These are phyloP conservation scores for Verticillium nonalfalfae DNA, from an alignment of 2,329 filamentous ascomycete species.

Conservation along the genomic window DNA sequence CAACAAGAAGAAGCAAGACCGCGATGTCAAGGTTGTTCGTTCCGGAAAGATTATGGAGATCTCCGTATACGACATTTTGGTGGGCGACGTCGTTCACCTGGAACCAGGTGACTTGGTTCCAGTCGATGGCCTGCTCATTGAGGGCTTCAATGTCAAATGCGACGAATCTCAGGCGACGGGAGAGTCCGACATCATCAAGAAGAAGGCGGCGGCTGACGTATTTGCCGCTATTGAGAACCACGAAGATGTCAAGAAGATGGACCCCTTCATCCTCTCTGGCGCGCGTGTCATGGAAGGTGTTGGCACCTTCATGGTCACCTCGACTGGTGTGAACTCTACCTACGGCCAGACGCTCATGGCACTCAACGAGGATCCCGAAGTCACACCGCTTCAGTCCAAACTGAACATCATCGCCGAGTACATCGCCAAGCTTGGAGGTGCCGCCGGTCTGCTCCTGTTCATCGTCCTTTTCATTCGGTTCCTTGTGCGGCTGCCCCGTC, in stretches of 20 bases:
- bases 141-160: conserved; percentile 68
- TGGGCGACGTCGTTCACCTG: conserved; percentile 65
- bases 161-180: conserved; percentile 76
- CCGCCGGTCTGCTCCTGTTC: conserved; percentile 73
- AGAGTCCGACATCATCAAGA: conserved; percentile 70
- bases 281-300: conserved; percentile 72
- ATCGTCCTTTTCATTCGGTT: conserved; percentile 83
- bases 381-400: conserved; percentile 71
- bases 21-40: conserved; percentile 64
- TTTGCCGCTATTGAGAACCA: conserved; percentile 62
- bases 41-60: conserved; percentile 65
- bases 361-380: conserved; percentile 66
- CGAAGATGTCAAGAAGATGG: conserved; percentile 63
- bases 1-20: conserved; percentile 74
- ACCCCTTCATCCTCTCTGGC: conserved; percentile 82
- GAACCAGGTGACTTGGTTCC: conserved; percentile 71
- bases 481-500: conserved; percentile 56
- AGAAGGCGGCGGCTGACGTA: conserved; percentile 61
- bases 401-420: conserved; percentile 69
- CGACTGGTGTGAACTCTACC: conserved; percentile 65
- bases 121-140: conserved; percentile 66
- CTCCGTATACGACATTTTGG: conserved; percentile 62
- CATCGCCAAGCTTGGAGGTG: conserved; percentile 72
- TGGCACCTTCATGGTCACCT: conserved; percentile 68
- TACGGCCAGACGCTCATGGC: conserved; percentile 73